Conservation (phyloP, 1,284 basidiomycete species). For the Sanghuangporus baumii region DNA sequence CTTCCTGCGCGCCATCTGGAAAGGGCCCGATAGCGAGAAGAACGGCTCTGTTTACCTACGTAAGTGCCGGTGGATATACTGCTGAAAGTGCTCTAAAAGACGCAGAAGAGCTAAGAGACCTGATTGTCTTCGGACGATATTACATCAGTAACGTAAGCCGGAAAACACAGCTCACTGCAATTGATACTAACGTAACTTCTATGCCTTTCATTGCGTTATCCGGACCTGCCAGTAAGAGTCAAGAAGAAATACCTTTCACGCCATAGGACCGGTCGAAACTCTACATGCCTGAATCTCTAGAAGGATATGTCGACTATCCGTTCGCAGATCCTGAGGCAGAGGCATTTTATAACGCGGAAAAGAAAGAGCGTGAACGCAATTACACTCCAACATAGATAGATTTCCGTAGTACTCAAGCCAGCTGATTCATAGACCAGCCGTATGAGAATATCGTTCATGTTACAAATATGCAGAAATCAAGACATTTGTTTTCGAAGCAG, state of each 20-base stretch:
- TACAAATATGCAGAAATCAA: no score
- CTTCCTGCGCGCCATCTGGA: slow-evolving; percentile 18
- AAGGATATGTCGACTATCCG: slow-evolving; percentile 16
- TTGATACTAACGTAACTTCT: not conserved
- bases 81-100: slow-evolving; percentile 25
- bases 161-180: not conserved
- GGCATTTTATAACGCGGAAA: not conserved
- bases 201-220: not conserved
- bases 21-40: no score
- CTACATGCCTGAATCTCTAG: slow-evolving; percentile 7
- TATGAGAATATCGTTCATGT: no score
- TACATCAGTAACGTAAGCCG: slow-evolving; percentile 41
- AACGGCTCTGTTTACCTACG: not conserved
- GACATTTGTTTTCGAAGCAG: no score
- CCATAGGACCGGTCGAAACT: slow-evolving; percentile 17
- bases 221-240: slow-evolving; percentile 16
- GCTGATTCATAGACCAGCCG: no score
- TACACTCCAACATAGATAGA: not conserved
- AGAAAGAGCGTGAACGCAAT: not conserved
- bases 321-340: slow-evolving; percentile 14
- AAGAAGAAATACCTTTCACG: slow-evolving; percentile 13
- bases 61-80: slow-evolving; percentile 32
- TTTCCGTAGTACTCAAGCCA: not conserved
- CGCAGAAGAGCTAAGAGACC: slow-evolving; percentile 29
- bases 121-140: slow-evolving; percentile 42